phyloP scores from a whole-genome alignment of 352 stramenopile species.

The Pythium apleroticum region DNA sequence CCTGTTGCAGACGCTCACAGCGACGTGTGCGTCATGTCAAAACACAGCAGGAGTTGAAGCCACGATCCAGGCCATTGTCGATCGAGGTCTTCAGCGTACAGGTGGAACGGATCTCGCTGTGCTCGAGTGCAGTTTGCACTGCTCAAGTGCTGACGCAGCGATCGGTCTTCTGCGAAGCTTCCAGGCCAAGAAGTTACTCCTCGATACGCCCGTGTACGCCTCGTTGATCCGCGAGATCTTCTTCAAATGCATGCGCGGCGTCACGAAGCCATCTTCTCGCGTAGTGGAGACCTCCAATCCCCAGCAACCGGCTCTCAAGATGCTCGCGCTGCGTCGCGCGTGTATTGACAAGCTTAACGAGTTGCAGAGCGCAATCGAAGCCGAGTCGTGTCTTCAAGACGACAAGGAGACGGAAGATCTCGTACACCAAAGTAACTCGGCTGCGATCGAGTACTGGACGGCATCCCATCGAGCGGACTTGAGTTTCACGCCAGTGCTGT shows the following conservation, averaged over 20 bases:
- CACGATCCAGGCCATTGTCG: slow-evolving; percentile 39
- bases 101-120: slow-evolving; percentile 52
- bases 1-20: slow-evolving; percentile 59
- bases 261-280: not conserved
- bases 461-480: slow-evolving; percentile 26
- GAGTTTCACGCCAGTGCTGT: slow-evolving; percentile 54
- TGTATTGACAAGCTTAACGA: slow-evolving; percentile 52
- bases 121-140: slow-evolving; percentile 55
- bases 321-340: slow-evolving; percentile 47
- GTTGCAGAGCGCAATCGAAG: slow-evolving; percentile 3
- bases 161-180: slow-evolving; percentile 40
- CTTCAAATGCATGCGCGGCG: slow-evolving; percentile 65
- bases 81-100: slow-evolving; percentile 41
- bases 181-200: slow-evolving; percentile 40
- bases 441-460: slow-evolving; percentile 54
- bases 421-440: slow-evolving; percentile 8
- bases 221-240: slow-evolving; percentile 73
- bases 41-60: slow-evolving; percentile 47
- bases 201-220: slow-evolving; percentile 55
- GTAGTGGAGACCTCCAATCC: slow-evolving; percentile 1
- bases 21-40: slow-evolving; percentile 53
- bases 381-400: slow-evolving; percentile 8
- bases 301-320: slow-evolving; percentile 49
- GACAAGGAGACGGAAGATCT: not conserved
- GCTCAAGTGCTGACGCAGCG: slow-evolving; percentile 31